These are phyloP conservation scores for Gardenia jasminoides DNA, from an alignment of 257 asterid genomes.

Conservation along the genomic window DNA sequence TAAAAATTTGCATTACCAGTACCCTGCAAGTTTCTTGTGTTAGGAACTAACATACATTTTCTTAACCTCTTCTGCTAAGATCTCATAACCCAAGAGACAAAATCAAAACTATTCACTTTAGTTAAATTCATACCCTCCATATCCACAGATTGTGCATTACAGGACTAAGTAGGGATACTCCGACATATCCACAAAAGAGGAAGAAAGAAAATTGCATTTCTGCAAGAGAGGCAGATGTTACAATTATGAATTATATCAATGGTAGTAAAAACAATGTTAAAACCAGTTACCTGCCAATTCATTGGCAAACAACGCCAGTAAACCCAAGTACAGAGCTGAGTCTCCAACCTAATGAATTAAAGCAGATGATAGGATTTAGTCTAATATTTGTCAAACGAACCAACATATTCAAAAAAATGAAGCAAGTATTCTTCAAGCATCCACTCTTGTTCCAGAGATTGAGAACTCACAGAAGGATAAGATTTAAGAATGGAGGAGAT, in stretches of 20 bases:
- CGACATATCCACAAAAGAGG: slow-evolving; percentile 88
- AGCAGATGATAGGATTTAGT: slow-evolving; percentile 14
- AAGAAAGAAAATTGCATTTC: slow-evolving; percentile 92
- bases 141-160: slow-evolving; percentile 99
- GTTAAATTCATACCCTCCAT: slow-evolving; percentile 81
- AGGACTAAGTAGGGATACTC: slow-evolving; percentile 89
- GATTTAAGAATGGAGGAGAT: slow-evolving; percentile 89
- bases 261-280: background rate
- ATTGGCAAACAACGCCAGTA: slow-evolving; percentile 73
- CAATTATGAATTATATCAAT: background rate
- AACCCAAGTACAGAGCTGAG: slow-evolving; percentile 87
- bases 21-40: slow-evolving; percentile 56
- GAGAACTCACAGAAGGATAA: slow-evolving; percentile 91
- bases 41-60: background rate
- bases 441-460: slow-evolving; percentile 9
- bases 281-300: slow-evolving; percentile 70
- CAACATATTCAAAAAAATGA: background rate
- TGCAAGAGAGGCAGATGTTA: slow-evolving; percentile 30
- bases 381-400: slow-evolving; percentile 3
- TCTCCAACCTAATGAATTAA: slow-evolving; percentile 72
- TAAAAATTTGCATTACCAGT: slow-evolving; percentile 98
- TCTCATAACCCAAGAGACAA: slow-evolving; percentile 9
- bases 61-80: background rate
- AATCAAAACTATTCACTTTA: slow-evolving; percentile 5
- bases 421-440: background rate